Base-by-base conservation (phyloP, 2,329 filamentous ascomycete species). In the Penicillium sp. region DNA sequence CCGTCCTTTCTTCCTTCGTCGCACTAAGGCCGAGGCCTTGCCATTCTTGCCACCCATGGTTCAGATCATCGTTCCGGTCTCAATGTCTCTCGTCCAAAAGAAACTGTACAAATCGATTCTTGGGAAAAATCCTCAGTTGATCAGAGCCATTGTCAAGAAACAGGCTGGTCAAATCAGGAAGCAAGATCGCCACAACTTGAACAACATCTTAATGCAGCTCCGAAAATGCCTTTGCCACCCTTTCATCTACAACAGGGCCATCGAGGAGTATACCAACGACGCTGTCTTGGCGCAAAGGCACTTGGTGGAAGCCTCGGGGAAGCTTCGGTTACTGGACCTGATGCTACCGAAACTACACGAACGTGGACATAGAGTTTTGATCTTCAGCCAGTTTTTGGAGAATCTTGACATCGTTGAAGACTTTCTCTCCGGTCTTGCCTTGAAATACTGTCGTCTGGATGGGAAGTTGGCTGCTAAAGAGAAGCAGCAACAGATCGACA, bases 151-250 rank as follows among this genome's bases (percentile, higher is more conserved):
- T 41, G 92, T 97, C 57, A 70, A 71, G 63, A 85, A 84, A 6
- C 81, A 86, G 30, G 79, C 78, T 40, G 84, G 81, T 56, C 74
- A 70, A 42, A 60, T 90, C 44, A 89, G 86, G 62, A 77, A 80
- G 25, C 81, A 79, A 14, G 92, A 97, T 53, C 83, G 88, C 5
- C 86, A 89, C 38, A 92, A 85, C 56, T 74, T 97, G 51, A 96
- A 88, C 79, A 99, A 99, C 63, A 96, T 99, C 35, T 73, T 99
- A 39, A 90, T 96, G 82, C 94, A 99, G 69, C 80, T 99, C 16
- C 85, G 94, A 16, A 97, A 96, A 69, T 95, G 90, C 58, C 79
- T 99, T 2, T 96, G 92, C 58, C 95, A 99, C 71, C 94, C 95
- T 0, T 99, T 97, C 67, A 85, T 97, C 44, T 99, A 96, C 77